A percentile compares a stretch with the other conserved stretches of the same genome.
Evolutionary conservation across 192 early-diverging fungal species (phyloP).

Genomic region (Chytriomyces sp.): DNA sequence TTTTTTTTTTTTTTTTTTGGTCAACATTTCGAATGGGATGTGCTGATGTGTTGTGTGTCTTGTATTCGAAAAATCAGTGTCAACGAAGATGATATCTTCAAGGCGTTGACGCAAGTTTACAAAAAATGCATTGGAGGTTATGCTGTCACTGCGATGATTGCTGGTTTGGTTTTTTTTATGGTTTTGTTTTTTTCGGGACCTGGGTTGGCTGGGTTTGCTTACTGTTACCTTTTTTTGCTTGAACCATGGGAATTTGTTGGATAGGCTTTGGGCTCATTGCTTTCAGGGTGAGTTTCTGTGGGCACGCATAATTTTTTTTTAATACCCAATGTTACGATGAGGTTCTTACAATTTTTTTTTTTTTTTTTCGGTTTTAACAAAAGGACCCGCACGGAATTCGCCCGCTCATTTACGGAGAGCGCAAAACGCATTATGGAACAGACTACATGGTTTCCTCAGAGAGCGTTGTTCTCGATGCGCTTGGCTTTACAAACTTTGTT

Average conservation of each 20-base stretch:
- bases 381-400: conserved; percentile 97
- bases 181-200: conserved; percentile 4
- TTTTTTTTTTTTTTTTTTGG: neutral
- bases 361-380: conserved; percentile 47
- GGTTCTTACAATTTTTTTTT: conserved; percentile 24
- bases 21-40: neutral
- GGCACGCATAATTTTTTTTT: neutral
- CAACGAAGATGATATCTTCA: conserved; percentile 98
- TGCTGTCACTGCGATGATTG: conserved; percentile 95
- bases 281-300: conserved; percentile 51
- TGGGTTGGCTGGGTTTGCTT: neutral
- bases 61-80: conserved; percentile 59
- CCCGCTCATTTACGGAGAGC: conserved; percentile 90
- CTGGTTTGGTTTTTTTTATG: conserved; percentile 58
- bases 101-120: conserved; percentile 84
- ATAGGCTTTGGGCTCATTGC: conserved; percentile 91
- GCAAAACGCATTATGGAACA: conserved; percentile 69
- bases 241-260: neutral
- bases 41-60: neutral
- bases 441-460: conserved; percentile 99
- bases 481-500: conserved; percentile 86
- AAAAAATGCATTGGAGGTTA: conserved; percentile 88
- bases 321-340: neutral
- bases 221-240: neutral
- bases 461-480: conserved; percentile 89